Conservation (phyloP, 441 rosid genomes). For the Jatropha podagrica region DNA sequence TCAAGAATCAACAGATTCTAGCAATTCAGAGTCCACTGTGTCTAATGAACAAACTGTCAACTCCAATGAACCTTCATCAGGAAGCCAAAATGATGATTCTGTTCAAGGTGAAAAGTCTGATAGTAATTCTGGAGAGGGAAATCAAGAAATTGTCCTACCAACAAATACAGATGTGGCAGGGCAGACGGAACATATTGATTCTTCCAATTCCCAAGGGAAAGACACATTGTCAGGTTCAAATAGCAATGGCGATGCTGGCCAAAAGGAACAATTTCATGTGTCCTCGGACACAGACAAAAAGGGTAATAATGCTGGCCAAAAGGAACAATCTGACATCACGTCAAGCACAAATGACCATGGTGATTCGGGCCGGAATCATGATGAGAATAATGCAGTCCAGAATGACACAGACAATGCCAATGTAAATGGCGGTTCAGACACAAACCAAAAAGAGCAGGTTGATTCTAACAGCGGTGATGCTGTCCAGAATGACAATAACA, state of each 20-base stretch:
- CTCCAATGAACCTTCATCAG: constrained; percentile 17
- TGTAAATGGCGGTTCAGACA: constrained; percentile 10
- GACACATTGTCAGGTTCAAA: constrained; percentile 25
- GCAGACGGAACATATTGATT: constrained; percentile 42
- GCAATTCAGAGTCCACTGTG: constrained; percentile 34
- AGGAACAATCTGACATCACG: constrained; percentile 13
- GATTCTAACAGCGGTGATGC: constrained; percentile 11
- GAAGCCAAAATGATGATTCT: constrained; percentile 26
- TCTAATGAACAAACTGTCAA: constrained; percentile 34
- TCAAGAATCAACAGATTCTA: constrained; percentile 38
- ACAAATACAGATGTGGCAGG: constrained; percentile 32
- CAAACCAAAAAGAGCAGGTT: constrained; percentile 14
- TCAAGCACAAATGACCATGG: constrained; percentile 5
- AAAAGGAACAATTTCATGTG: constrained; percentile 18
- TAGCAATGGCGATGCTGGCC: constrained; percentile 23
- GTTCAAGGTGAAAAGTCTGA: constrained; percentile 29
- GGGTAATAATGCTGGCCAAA: constrained; percentile 21
- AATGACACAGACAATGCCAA: constrained; percentile 14
- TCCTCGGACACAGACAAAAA: constrained; percentile 11
- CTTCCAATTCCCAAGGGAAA: constrained; percentile 39
- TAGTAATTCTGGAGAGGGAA: constrained; percentile 32
- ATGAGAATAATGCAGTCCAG: constrained; percentile 17
- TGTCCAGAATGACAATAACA: constrained; percentile 13
- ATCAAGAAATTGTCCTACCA: constrained; percentile 33
- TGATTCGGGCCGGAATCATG: constrained; percentile 18